Evolutionary conservation across 2,329 filamentous ascomycete genomes (phyloP), one percentile per base, ranked within the genome.

Genomic region (Didymella glomerata): DNA sequence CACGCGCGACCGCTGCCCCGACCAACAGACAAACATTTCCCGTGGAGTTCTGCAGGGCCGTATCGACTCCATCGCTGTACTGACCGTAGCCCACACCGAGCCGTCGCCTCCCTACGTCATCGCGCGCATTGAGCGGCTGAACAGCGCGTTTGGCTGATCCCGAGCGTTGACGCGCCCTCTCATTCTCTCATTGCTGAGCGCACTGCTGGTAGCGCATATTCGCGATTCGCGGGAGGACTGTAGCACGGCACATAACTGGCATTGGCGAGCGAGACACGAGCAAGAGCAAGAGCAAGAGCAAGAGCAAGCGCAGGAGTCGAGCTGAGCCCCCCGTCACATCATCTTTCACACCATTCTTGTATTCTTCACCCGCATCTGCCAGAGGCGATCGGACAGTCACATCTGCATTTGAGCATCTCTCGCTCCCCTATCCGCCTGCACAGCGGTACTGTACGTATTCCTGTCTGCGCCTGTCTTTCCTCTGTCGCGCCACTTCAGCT

Each of bases 381-480:
- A 77, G 74, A 68, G 74, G 74, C 74, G 73, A 76, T 77, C 74
- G 73, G 74, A 72, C 51, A 69, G 64, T 63, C 63, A 57, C 62
- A 47, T 71, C 62, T 67, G 67, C 68, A 53, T 67, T 70, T 72
- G 64, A 73, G 66, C 73, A 67, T 60, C 4, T 41, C n/a, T 65
- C 66, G 73, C 69, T 63, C 64, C 69, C 67, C 72, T 68, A 65
- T 56, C 64, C 70, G 66, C 68, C 62, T 66, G 61, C 62, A 61
- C 63, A 69, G 74, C 65, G 74, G 71, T 69, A 74, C 67, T 77
- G 75, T 77, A 77, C 75, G 75, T 77, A 77, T 76, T 75, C 73
- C 73, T 75, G 59, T 59, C 50, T 69, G 64, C 65, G 70, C 68
- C 50, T 65, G 64, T n/a, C 62, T 52, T 52, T 24, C 20, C 11